These are phyloP conservation scores for Yamadazyma friedrichii DNA, from an alignment of 1,139 yeast species.

Conservation along the genomic window DNA sequence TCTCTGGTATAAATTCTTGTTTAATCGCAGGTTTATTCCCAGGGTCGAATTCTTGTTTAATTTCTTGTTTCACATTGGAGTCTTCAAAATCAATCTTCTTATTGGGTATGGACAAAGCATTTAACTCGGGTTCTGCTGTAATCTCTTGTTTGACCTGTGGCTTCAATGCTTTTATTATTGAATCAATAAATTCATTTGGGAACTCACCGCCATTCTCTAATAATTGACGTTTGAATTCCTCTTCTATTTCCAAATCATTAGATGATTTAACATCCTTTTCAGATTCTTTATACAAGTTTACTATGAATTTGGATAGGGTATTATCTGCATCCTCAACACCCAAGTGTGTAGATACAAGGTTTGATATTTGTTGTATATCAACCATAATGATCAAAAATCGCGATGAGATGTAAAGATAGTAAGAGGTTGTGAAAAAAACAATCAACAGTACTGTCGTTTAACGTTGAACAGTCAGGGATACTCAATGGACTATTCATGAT, in stretches of 20 bases:
- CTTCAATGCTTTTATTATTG: conserved; percentile 23
- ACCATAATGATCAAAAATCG: conserved; percentile 3
- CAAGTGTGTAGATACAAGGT: conserved; percentile 7
- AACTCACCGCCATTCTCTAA: conserved; percentile 62
- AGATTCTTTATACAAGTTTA: conserved; percentile 42
- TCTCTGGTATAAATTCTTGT: conserved; percentile 9
- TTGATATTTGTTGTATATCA: conserved; percentile 3
- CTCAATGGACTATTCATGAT: too few species aligned
- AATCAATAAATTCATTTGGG: conserved; percentile 41
- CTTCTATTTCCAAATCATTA: background rate
- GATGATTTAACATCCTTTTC: background rate
- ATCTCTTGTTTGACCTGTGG: conserved; percentile 15
- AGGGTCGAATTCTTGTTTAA: conserved; percentile 1
- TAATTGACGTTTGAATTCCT: conserved; percentile 21
- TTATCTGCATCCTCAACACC: conserved; percentile 34
- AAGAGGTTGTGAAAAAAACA: too few species aligned
- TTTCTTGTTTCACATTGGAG: conserved; percentile 3
- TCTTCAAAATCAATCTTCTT: conserved; percentile 12
- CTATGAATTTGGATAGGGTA: conserved; percentile 57
- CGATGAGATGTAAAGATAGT: conserved; percentile 7
- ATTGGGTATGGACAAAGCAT: conserved; percentile 20
- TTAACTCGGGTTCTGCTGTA: conserved; percentile 5
- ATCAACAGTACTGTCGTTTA: too few species aligned
- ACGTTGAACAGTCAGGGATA: too few species aligned
- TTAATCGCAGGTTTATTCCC: conserved; percentile 10